phyloP scores from a whole-genome alignment of 164 flowering plant species.

The Amborella trichopoda region DNA sequence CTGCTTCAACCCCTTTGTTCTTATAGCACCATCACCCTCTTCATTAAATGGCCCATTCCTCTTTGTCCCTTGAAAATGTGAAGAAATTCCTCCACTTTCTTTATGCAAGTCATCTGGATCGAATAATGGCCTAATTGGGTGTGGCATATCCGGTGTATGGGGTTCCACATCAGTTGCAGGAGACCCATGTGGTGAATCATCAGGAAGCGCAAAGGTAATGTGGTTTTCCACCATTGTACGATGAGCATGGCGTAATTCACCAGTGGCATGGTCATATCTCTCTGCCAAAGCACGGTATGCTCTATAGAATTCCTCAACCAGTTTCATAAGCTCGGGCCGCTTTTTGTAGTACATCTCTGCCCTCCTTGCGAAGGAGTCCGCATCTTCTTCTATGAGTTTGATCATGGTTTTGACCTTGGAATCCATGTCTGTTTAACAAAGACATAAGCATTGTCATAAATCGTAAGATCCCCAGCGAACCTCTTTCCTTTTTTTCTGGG shows the following conservation, averaged over 20 bases:
- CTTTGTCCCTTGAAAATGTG: slow-evolving; percentile 21
- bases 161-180: slow-evolving; percentile 31
- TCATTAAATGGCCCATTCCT: slow-evolving; percentile 39
- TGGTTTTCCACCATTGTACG: slow-evolving; percentile 68
- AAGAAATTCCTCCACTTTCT: slow-evolving; percentile 25
- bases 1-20: slow-evolving; percentile 45
- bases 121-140: slow-evolving; percentile 18
- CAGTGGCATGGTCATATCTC: slow-evolving; percentile 82
- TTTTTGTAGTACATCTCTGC: slow-evolving; percentile 97
- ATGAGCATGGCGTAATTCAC: slow-evolving; percentile 81
- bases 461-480: no score
- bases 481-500: no score
- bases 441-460: no score
- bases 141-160: slow-evolving; percentile 42
- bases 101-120: slow-evolving; percentile 42
- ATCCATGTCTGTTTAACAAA: slow-evolving; percentile 81
- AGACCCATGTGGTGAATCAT: slow-evolving; percentile 39
- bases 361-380: slow-evolving; percentile 90
- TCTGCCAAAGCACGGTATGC: slow-evolving; percentile 95
- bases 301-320: slow-evolving; percentile 87
- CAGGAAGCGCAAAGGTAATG: slow-evolving; percentile 34
- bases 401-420: slow-evolving; percentile 82
- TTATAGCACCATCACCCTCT: slow-evolving; percentile 18
- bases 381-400: slow-evolving; percentile 95
- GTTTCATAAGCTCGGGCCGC: slow-evolving; percentile 87